Evolutionary conservation across 1,284 basidiomycete genomes (phyloP), one percentile per base, ranked within the genome.

Genomic region (Meira nashicola): DNA sequence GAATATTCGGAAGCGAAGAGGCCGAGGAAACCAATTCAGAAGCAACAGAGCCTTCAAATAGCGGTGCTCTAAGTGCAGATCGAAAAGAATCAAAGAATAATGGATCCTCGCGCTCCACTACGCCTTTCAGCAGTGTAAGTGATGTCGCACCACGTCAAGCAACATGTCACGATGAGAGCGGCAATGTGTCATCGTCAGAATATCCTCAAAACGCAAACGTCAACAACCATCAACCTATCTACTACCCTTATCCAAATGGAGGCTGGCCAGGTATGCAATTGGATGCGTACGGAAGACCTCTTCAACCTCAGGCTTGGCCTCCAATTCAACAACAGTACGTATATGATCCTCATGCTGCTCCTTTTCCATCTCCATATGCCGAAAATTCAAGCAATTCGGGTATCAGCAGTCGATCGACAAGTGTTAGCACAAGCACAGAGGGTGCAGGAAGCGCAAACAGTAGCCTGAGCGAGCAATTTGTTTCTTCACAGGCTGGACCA

Each of bases 1-100:
- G 71, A 28, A 73, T 73, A 58, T 73, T 73, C 60, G 70, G 68
- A 23, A 48, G 17, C 6, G 64, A 38, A 11, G 57, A 53, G 11
- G 28, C 50, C 17, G n/a, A 53, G 23, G 23, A 19, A 38, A 28
- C 17, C 2, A 41, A 28, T 41, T 19, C n/a, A 2, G 19, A 53
- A 15, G 37, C 21, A 37, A 41, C 39, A 12, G 17, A n/a, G 23
- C 17, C 7, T 39, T 25, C n/a, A 2, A 12, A 5, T 14, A 53
- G 50, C 28, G 8, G 7, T 25, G 37, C 50, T 53, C 39, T 25
- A 4, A 4, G 28, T 33, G 4, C 8, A 4, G 28, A 33, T 33
- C 28, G 28, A 33, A 33, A 33, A 33, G 28, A 33, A 3, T 33
- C 8, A 8, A 33, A 33, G 28, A 33, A 33, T 33, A 8, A 4